These are phyloP conservation scores for Typha latifolia DNA, from an alignment of 176 grass and related monocot species.

Conservation along the genomic window DNA sequence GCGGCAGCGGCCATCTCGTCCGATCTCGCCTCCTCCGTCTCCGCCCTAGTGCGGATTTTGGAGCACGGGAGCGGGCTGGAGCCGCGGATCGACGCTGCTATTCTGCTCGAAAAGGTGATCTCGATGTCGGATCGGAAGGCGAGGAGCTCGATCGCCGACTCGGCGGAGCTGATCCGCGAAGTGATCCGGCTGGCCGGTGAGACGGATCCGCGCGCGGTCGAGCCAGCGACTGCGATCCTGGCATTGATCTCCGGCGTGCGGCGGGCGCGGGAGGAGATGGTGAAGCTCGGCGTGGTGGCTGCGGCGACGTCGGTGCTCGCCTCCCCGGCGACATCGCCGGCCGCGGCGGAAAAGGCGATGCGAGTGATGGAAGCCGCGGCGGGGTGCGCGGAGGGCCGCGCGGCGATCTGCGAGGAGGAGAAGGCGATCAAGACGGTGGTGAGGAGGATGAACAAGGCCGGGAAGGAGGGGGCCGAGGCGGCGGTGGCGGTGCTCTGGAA, in stretches of 20 bases:
- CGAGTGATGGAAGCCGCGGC: slow-evolving; percentile 48
- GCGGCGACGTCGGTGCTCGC: slow-evolving; percentile 34
- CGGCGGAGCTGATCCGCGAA: slow-evolving; percentile 37
- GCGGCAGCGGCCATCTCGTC: slow-evolving; percentile 26
- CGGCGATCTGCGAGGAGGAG: slow-evolving; percentile 66
- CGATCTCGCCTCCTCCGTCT: slow-evolving; percentile 17
- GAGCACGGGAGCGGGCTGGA: slow-evolving; percentile 24
- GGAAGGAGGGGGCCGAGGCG: slow-evolving; percentile 54
- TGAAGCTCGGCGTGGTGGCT: slow-evolving; percentile 34
- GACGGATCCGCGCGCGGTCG: slow-evolving; percentile 31
- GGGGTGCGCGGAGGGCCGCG: slow-evolving; percentile 66
- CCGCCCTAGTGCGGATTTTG: slow-evolving; percentile 48
- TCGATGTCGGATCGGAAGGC: slow-evolving; percentile 11
- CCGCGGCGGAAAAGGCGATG: slow-evolving; percentile 26
- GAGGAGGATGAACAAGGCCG: slow-evolving; percentile 69
- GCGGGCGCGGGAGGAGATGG: slow-evolving; percentile 35
- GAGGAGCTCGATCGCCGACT: slow-evolving; percentile 23
- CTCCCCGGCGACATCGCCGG: slow-evolving; percentile 5
- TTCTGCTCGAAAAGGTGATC: slow-evolving; percentile 42
- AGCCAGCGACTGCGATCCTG: slow-evolving; percentile 36
- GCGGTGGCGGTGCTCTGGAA: slow-evolving; percentile 74
- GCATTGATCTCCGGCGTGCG: slow-evolving; percentile 39
- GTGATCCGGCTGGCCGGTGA: slow-evolving; percentile 56
- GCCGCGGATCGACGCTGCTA: slow-evolving; percentile 42
- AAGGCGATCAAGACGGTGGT: slow-evolving; percentile 27